Base-by-base conservation (phyloP, 306 rosid genomes). In the Chamaecrista fasciculata region DNA sequence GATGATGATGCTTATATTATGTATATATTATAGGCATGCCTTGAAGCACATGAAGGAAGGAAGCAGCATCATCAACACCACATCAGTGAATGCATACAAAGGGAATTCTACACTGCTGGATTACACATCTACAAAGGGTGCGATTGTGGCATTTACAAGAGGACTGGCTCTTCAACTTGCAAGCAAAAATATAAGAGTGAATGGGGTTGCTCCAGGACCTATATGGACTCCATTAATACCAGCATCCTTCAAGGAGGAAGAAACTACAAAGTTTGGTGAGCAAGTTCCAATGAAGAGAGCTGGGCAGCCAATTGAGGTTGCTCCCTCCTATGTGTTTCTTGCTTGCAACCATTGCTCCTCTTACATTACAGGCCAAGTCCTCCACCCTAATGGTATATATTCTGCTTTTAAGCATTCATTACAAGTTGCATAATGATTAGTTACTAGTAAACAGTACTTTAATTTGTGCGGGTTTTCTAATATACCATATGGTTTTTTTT, bases 201-300 rank as follows among this genome's bases (percentile, higher is more conserved):
- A 92, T 21, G 98, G 89, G 1, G 92, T 89, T 0, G 96, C 95
- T 0, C 96, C 96, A 0, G 96, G 98, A 37, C 96, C 96, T 3
- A 86, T 86, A 23, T 89, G 92, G 92, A 89, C 98, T 0, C 98
- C 96, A 8, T 67, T 89, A 19, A 89, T 78, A 39, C 89, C 92
- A 0, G 74, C 95, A 2, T 80, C 96, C 6, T 74, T 84, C 25
- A 66, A 62, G 36, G 84, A 79, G 68, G 86, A 83, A 16, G 88
- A 89, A 49, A 67, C 80, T 14, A 66, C 62, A 1, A 49, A 78
- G 8, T 89, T 87, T 37, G 89, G 95, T 3, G 55, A 44, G 1
- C 46, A 86, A 39, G 95, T 82, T 24, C 92, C 89, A 0, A 89
- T 92, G 96, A 79, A 82, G 26, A 83, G 96, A 63, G 92, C 92